Evolutionary conservation across 176 grass and related monocot genomes (phyloP).

Genomic region (Phoenix roebelenii): DNA sequence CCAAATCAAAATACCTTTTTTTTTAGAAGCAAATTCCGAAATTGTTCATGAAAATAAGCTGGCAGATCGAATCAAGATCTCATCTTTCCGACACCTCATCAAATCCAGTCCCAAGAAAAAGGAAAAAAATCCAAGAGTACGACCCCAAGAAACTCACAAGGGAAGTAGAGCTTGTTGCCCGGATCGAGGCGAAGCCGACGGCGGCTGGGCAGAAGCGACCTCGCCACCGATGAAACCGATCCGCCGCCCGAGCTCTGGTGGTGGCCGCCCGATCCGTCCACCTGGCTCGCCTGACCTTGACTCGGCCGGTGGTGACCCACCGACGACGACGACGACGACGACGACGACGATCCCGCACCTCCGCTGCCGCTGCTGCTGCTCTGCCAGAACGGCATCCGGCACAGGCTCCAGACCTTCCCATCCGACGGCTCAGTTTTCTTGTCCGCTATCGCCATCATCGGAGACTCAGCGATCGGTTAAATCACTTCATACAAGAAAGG

Average conservation of each 20-base stretch:
- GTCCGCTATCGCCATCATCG: constrained; percentile 59
- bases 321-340: constrained; percentile 21
- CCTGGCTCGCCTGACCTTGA: constrained; percentile 35
- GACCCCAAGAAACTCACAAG: constrained; percentile 46
- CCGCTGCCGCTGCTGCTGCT: constrained; percentile 24
- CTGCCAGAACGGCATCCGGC: constrained; percentile 86
- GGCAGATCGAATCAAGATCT: neutral
- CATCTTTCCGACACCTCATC: too few species aligned
- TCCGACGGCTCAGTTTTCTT: constrained; percentile 32
- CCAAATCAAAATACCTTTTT: too few species aligned
- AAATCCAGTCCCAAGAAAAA: neutral
- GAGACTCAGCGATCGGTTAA: neutral
- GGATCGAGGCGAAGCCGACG: constrained; percentile 86
- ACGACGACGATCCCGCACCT: constrained; percentile 24
- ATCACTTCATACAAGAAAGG: neutral
- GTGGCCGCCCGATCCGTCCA: constrained; percentile 13
- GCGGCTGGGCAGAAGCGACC: constrained; percentile 55
- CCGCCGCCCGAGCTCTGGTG: neutral
- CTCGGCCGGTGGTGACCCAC: constrained; percentile 48
- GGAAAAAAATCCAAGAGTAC: neutral
- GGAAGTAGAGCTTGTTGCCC: constrained; percentile 86
- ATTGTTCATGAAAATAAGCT: neutral
- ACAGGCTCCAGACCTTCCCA: constrained; percentile 85
- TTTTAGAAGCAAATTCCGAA: too few species aligned
- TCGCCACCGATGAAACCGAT: constrained; percentile 73